Percentiles rank a stretch among this genome's conserved stretches.
phyloP scores from a whole-genome alignment of 768 basidiomycete species.

The Kwoniella sp. region DNA sequence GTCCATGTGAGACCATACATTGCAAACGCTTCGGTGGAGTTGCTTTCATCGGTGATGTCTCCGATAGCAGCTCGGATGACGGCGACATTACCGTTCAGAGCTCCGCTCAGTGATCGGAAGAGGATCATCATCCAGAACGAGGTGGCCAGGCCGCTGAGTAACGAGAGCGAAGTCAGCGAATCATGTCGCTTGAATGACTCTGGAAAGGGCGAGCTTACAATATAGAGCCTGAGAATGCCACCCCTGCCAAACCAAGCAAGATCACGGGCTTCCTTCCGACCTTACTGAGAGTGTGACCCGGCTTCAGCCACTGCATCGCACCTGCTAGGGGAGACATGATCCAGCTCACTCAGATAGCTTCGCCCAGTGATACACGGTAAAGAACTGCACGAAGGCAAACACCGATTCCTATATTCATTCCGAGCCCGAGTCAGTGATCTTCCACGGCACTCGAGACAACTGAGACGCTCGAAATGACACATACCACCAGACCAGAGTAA shows the following conservation, averaged over 20 bases:
- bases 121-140: slow-evolving; percentile 52
- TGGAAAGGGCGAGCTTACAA: no score
- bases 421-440: no score
- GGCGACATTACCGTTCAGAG: slow-evolving; percentile 54
- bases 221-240: slow-evolving; percentile 49
- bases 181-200: not conserved
- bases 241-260: slow-evolving; percentile 47
- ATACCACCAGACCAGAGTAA: slow-evolving; percentile 54
- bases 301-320: no score
- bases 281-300: slow-evolving; percentile 29
- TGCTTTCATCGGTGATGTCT: slow-evolving; percentile 53
- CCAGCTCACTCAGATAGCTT: slow-evolving; percentile 52
- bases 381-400: slow-evolving; percentile 56
- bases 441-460: no score
- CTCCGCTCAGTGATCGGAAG: slow-evolving; percentile 47
- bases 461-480: no score
- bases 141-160: slow-evolving; percentile 44
- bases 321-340: not conserved
- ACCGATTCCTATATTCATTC: slow-evolving; percentile 55
- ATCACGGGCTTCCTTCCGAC: slow-evolving; percentile 55
- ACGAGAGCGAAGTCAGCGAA: not conserved
- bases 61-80: slow-evolving; percentile 53
- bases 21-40: slow-evolving; percentile 54
- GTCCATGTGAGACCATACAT: slow-evolving; percentile 55
- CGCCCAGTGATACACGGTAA: slow-evolving; percentile 56